These are phyloP conservation scores for Aspergillus sp. DNA, from an alignment of 2,329 filamentous ascomycete genomes.

Conservation along the genomic window DNA sequence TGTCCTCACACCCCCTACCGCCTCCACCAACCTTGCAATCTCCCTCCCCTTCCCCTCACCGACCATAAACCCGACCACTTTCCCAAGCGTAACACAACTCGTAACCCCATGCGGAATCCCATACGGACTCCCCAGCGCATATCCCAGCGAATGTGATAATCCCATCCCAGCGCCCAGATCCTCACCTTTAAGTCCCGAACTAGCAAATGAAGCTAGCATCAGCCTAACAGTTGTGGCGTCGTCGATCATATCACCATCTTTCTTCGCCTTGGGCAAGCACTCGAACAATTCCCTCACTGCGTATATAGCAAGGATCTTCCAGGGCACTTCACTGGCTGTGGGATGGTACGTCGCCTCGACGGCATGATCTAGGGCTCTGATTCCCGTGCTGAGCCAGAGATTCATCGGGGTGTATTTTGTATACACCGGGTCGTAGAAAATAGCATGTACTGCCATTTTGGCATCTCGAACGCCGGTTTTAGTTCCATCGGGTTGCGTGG, in stretches of 20 bases:
- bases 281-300: not conserved
- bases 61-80: conserved; percentile 7
- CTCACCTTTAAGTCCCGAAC: conserved; percentile 1
- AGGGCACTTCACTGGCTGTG: not conserved
- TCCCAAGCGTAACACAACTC: conserved; percentile 9
- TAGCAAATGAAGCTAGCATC: conserved; percentile 8
- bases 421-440: conserved; percentile 11
- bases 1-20: not conserved
- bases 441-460: not conserved
- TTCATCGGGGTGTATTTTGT: not conserved
- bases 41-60: not conserved
- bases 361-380: conserved; percentile 10
- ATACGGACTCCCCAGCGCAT: conserved; percentile 9
- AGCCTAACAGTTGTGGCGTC: not conserved
- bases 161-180: not conserved
- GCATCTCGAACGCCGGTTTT: not conserved
- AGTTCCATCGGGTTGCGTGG: not conserved
- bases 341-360: conserved; percentile 8
- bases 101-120: conserved; percentile 11
- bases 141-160: conserved; percentile 2
- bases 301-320: not conserved
- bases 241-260: not conserved
- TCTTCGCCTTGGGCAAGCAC: not conserved
- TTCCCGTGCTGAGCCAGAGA: conserved; percentile 4
- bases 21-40: not conserved